Base-by-base conservation (phyloP, 164 flowering plant genomes). In the Dillenia turbinata region DNA sequence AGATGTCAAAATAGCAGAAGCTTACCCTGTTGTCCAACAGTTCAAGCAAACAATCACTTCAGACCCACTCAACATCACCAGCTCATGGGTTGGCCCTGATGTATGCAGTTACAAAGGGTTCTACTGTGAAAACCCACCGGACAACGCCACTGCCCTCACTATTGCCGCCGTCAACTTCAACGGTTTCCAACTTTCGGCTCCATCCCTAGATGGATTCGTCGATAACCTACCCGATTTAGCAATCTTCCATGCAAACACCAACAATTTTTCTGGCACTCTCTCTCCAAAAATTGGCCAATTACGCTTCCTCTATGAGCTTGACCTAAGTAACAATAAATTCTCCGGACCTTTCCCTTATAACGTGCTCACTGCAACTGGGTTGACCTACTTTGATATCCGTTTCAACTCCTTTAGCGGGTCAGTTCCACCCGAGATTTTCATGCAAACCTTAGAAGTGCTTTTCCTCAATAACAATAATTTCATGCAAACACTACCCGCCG, bases 381-480 rank as follows among this genome's bases (percentile, higher is more conserved):
- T 86, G 2, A 71, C 66, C 7, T 79, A 77, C 74, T 47, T 86
- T 22, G 91, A 86, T 68, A 63, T 86, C 6, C 61, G 91, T 19
- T 86, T 76, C 73, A 86, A 86, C 47, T 43, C 8, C 45, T 86
- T 86, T 52, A 2, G 72, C 2, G 91, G 91, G 2, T 46, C 76
- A 1, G 75, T 86, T 19, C 91, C 91, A 1, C 71, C 81, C 8
- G 69, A 75, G 19, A 53, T 84, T 0, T 84, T 83, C 72, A 57
- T 66, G 0, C 73, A 66, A 17, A 61, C 73, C 14, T 80, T 86
- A 10, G 78, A 82, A 10, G 73, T 56, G 1, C 81, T 83, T 68
- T 83, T 86, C 77, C 50, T 83, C 64, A 86, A 86, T 75, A 69
- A 86, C 78, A 86, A 86, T 67, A n/a, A 62, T 19, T 86, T 86